Conservation (phyloP, 2,329 filamentous ascomycete genomes). For the Arthroderma sp. region DNA sequence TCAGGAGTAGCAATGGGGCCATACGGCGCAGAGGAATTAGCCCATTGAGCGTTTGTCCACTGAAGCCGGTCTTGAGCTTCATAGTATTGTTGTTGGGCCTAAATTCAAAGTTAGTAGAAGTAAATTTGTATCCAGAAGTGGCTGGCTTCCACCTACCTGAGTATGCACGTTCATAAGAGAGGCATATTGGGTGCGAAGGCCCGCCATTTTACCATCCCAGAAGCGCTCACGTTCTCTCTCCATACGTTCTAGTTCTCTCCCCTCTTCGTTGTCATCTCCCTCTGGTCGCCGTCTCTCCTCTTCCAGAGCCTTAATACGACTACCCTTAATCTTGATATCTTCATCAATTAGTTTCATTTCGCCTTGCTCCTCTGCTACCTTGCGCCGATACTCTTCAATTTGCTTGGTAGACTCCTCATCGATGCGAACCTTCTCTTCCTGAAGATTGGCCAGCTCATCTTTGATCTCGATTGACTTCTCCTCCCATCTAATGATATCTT, state of each 20-base stretch:
- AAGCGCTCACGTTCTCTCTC: conserved; percentile 38
- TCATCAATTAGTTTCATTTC: conserved; percentile 49
- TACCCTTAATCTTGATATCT: conserved; percentile 48
- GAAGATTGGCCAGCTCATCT: conserved; percentile 36
- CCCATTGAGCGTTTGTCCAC: conserved; percentile 32
- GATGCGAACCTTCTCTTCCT: conserved; percentile 33
- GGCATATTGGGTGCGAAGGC: conserved; percentile 34
- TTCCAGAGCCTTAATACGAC: conserved; percentile 50
- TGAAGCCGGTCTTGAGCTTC: conserved; percentile 36
- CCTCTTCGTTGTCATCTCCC: conserved; percentile 39
- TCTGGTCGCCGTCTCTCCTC: conserved; percentile 43
- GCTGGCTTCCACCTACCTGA: conserved; percentile 19
- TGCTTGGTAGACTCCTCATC: conserved; percentile 31
- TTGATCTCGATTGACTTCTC: conserved; percentile 43
- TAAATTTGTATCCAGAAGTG: background rate
- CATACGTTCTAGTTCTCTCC: conserved; percentile 39
- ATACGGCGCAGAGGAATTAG: conserved; percentile 28
- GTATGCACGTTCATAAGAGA: conserved; percentile 31
- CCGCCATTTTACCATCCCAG: conserved; percentile 36
- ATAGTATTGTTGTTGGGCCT: conserved; percentile 34
- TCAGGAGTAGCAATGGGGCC: conserved; percentile 31
- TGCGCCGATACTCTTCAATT: conserved; percentile 32
- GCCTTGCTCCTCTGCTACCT: conserved; percentile 35
- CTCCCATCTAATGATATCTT: conserved; percentile 49
- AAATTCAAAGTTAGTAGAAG: background rate